Evolutionary conservation across 345 rosid genomes (phyloP).

Genomic region (Rubroshorea leprosula): DNA sequence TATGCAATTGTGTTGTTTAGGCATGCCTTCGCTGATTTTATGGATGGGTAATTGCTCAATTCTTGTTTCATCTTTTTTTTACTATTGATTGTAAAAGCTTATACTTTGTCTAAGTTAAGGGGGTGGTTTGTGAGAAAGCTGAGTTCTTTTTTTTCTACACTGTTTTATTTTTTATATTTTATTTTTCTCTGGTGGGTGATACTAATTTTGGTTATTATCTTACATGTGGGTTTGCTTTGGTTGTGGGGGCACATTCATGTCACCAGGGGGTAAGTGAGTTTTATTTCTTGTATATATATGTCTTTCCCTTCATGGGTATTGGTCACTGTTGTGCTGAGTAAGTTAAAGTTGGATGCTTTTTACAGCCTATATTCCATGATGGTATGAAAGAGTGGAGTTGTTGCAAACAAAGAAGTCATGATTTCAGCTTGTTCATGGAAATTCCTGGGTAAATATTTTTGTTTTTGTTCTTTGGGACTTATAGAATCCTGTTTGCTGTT

Average conservation of each 20-base stretch:
- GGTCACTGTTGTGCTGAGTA: not conserved
- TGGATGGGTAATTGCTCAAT: too few relatives aligned
- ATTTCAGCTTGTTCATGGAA: slow-evolving; percentile 73
- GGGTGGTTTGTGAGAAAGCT: too few relatives aligned
- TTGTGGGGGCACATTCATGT: slow-evolving; percentile 13
- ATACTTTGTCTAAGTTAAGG: too few relatives aligned
- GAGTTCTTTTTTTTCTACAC: too few relatives aligned
- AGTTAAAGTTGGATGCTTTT: slow-evolving; percentile 11
- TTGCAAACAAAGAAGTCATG: slow-evolving; percentile 93
- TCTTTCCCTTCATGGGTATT: not conserved
- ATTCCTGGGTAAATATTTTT: slow-evolving; percentile 68
- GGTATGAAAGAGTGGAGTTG: slow-evolving; percentile 99
- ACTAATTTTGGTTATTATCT: slow-evolving; percentile 21
- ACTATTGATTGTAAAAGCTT: too few relatives aligned
- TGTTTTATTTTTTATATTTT: too few relatives aligned
- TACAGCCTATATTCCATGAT: slow-evolving; percentile 85
- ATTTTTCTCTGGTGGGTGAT: not conserved
- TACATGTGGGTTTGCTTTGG: slow-evolving; percentile 24
- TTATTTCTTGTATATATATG: slow-evolving; percentile 2
- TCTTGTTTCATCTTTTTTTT: not conserved
- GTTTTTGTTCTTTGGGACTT: not conserved
- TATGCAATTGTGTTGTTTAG: too few relatives aligned
- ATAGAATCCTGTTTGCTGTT: too few relatives aligned
- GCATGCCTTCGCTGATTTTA: too few relatives aligned
- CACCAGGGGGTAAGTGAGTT: slow-evolving; percentile 66